These are phyloP conservation scores for Jatropha curcas DNA, from an alignment of 345 rosid species.

Conservation along the genomic window DNA sequence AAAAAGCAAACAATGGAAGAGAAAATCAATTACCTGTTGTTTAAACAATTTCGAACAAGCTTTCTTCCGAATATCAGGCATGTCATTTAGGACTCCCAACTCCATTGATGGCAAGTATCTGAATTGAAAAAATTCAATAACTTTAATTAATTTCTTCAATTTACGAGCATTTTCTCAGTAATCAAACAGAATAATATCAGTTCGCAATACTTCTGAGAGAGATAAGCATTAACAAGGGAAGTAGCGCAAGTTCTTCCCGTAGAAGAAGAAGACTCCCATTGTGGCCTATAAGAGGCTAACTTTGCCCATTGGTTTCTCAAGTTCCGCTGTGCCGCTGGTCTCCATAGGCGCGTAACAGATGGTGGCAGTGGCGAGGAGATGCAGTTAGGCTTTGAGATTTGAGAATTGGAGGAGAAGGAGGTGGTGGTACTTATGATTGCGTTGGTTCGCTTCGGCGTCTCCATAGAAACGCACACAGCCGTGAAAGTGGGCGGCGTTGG, in stretches of 20 bases:
- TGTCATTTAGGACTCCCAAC: conserved; percentile 69
- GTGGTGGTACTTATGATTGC: no score
- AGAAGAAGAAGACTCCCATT: conserved; percentile 63
- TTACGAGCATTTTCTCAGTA: not conserved
- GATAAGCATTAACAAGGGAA: conserved; percentile 70
- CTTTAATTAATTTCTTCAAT: no score
- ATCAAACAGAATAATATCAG: not conserved
- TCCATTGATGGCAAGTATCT: conserved; percentile 81
- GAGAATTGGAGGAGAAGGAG: not conserved
- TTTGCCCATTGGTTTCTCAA: conserved; percentile 92
- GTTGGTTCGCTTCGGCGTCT: conserved; percentile 1
- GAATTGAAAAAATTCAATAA: no score
- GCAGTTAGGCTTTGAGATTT: not conserved
- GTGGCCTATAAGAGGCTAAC: conserved; percentile 48
- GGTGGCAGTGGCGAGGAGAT: conserved; percentile 32
- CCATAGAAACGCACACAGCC: not conserved
- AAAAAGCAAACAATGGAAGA: not conserved
- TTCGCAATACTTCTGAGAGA: conserved; percentile 54
- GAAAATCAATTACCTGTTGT: conserved; percentile 64
- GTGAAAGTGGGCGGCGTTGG: no score
- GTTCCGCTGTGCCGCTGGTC: conserved; percentile 84
- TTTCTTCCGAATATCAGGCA: conserved; percentile 63
- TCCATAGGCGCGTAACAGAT: conserved; percentile 69
- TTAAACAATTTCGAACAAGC: conserved; percentile 63
- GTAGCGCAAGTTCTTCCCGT: conserved; percentile 70